Conservation (phyloP, 176 grass and related monocot genomes). For the Juncus effusus region DNA sequence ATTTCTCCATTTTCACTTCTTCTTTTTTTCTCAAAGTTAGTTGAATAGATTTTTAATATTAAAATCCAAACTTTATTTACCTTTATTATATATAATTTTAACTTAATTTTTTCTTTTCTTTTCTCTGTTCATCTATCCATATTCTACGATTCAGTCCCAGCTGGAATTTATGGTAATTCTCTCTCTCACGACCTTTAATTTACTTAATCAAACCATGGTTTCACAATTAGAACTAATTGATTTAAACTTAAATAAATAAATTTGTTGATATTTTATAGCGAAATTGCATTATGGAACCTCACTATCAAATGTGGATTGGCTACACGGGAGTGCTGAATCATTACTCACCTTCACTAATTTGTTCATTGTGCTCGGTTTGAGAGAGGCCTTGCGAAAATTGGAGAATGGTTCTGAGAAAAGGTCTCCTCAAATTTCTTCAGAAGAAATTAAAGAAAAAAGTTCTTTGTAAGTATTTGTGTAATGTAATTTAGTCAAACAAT, state of each 20-base stretch:
- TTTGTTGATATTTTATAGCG: slow-evolving; percentile 28
- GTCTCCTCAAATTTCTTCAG: slow-evolving; percentile 28
- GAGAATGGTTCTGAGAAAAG: slow-evolving; percentile 34
- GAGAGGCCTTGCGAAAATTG: slow-evolving; percentile 58
- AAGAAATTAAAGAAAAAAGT: slow-evolving; percentile 51
- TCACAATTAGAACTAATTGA: not conserved
- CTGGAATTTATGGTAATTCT: slow-evolving; percentile 92
- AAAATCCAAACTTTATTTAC: not conserved
- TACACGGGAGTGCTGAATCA: slow-evolving; percentile 74
- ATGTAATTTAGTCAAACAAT: not conserved
- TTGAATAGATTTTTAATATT: not conserved
- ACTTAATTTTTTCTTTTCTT: slow-evolving; percentile 62
- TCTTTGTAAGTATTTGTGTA: slow-evolving; percentile 45
- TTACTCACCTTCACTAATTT: slow-evolving; percentile 86
- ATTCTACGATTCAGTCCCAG: slow-evolving; percentile 58
- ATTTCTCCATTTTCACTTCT: not conserved
- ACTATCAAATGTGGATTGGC: slow-evolving; percentile 70
- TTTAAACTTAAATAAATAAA: slow-evolving; percentile 14
- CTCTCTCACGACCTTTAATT: slow-evolving; percentile 8
- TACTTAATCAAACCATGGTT: slow-evolving; percentile 1
- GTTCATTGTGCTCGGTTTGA: slow-evolving; percentile 75
- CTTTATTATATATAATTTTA: not conserved
- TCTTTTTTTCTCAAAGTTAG: slow-evolving; percentile 1
- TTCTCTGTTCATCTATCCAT: slow-evolving; percentile 42
- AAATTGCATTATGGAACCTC: slow-evolving; percentile 87